phyloP scores from a whole-genome alignment of 495 filamentous ascomycete species.

The Penicillium coprophilum region DNA sequence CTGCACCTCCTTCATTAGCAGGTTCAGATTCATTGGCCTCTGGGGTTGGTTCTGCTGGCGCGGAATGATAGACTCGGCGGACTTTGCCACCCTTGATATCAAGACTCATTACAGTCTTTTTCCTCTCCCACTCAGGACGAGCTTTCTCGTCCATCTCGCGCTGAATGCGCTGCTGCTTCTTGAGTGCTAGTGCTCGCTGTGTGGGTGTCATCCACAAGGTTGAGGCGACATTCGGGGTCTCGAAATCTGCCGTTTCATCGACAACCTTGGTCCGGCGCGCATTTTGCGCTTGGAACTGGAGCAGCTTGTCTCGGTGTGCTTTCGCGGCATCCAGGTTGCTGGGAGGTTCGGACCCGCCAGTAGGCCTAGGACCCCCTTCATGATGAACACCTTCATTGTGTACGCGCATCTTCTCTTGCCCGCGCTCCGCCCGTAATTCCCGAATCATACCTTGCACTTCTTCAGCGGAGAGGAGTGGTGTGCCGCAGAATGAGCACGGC shows the following conservation, averaged over 20 bases:
- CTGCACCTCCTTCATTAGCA: constrained; percentile 35
- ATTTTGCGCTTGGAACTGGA: constrained; percentile 85
- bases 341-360: constrained; percentile 47
- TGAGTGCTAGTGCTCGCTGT: constrained; percentile 83
- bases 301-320: constrained; percentile 78
- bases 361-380: constrained; percentile 38
- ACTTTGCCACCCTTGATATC: constrained; percentile 78
- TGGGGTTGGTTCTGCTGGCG: constrained; percentile 28
- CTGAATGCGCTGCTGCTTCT: constrained; percentile 84
- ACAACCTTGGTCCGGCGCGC: constrained; percentile 82
- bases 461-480: constrained; percentile 63
- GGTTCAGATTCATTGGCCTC: constrained; percentile 39
- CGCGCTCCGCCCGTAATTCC: constrained; percentile 82
- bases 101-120: constrained; percentile 80
- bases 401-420: constrained; percentile 76
- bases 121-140: constrained; percentile 90
- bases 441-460: constrained; percentile 84
- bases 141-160: constrained; percentile 89
- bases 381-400: constrained; percentile 72
- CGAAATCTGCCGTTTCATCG: constrained; percentile 93
- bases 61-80: constrained; percentile 65
- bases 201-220: constrained; percentile 87
- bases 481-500: constrained; percentile 88
- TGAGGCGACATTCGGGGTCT: constrained; percentile 63
- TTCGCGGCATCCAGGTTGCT: constrained; percentile 46